These are phyloP conservation scores for Lichenothelia convexa DNA, from an alignment of 495 filamentous ascomycete species.

Conservation along the genomic window DNA sequence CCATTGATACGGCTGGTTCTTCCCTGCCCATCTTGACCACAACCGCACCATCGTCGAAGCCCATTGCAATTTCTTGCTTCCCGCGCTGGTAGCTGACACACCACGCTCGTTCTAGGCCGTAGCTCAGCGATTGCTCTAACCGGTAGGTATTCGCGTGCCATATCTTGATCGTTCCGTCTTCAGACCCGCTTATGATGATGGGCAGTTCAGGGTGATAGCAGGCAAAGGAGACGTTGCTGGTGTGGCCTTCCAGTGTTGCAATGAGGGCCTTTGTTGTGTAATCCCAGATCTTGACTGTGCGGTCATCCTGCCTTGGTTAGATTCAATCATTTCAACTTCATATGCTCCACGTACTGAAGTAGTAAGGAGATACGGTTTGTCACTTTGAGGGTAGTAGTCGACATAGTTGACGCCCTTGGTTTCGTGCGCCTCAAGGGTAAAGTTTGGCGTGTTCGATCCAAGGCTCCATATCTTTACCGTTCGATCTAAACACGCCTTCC, in stretches of 20 bases:
- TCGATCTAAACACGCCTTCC: constrained; percentile 88
- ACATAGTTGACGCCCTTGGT: constrained; percentile 97
- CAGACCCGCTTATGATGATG: constrained; percentile 95
- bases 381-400: constrained; percentile 90
- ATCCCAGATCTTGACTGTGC: constrained; percentile 73
- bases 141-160: constrained; percentile 98
- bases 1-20: constrained; percentile 96
- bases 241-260: constrained; percentile 90
- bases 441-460: constrained; percentile 76
- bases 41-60: constrained; percentile 95
- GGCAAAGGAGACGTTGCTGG: constrained; percentile 96
- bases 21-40: constrained; percentile 96
- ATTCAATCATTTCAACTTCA: too few relatives aligned
- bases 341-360: too few relatives aligned
- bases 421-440: constrained; percentile 92
- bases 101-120: constrained; percentile 91
- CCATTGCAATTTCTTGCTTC: constrained; percentile 82
- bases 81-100: constrained; percentile 90
- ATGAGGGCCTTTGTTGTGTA: constrained; percentile 97
- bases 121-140: constrained; percentile 86
- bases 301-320: too few relatives aligned
- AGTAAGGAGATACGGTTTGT: constrained; percentile 93
- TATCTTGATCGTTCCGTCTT: constrained; percentile 94
- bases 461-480: constrained; percentile 98
- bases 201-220: constrained; percentile 96